Evolutionary conservation across 441 rosid species (phyloP).

Genomic region (Breynia disticha): DNA sequence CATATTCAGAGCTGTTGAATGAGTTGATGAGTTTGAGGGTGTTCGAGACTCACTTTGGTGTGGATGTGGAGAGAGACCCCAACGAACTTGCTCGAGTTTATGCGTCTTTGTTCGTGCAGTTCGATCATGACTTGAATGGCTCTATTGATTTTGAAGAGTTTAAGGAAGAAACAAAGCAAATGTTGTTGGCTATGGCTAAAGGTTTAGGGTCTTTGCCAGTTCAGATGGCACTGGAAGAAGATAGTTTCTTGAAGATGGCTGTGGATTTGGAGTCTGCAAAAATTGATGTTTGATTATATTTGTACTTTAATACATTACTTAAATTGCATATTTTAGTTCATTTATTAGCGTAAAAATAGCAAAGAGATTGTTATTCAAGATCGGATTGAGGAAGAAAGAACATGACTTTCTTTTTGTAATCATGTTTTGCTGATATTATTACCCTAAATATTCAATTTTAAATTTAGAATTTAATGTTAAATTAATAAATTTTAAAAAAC

Average conservation of each 20-base stretch:
- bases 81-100: conserved; percentile 23
- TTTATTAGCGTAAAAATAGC: no score
- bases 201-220: conserved; percentile 36
- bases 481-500: no score
- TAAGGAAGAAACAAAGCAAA: conserved; percentile 22
- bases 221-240: conserved; percentile 38
- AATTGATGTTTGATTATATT: conserved; percentile 1
- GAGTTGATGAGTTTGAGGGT: conserved; percentile 36
- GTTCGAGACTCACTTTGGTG: conserved; percentile 34
- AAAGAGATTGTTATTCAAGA: no score
- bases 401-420: no score
- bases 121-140: conserved; percentile 35
- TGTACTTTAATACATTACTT: no score
- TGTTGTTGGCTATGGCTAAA: conserved; percentile 34
- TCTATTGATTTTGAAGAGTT: conserved; percentile 38
- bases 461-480: no score
- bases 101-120: conserved; percentile 24
- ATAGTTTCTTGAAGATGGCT: conserved; percentile 32
- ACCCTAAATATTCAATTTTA: no score
- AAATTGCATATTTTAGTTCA: no score
- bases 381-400: no score
- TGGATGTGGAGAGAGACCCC: conserved; percentile 26
- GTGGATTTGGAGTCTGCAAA: conserved; percentile 28
- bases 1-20: conserved; percentile 28
- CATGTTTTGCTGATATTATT: no score